phyloP scores from a whole-genome alignment of 305 asterid species.

The Striga hermonthica region DNA sequence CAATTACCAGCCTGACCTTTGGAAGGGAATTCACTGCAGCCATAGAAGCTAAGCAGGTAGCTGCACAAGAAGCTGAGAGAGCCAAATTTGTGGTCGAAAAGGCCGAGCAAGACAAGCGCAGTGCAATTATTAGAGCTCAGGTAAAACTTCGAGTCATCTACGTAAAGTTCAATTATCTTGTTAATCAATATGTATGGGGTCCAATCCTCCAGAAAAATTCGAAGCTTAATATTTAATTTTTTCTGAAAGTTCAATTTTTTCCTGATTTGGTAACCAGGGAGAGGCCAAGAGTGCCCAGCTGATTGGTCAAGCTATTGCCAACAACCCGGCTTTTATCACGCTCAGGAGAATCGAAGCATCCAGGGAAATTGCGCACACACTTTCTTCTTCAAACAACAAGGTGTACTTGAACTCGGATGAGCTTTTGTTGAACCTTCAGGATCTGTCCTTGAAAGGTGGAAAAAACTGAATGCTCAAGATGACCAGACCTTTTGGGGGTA shows the following conservation, averaged over 20 bases:
- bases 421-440: constrained; percentile 69
- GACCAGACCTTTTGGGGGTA: neutral
- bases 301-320: constrained; percentile 52
- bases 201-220: too few species aligned
- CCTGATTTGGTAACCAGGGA: constrained; percentile 43
- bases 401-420: constrained; percentile 59
- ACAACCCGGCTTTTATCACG: constrained; percentile 55
- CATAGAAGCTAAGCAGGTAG: constrained; percentile 94
- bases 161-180: too few species aligned
- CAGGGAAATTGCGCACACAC: constrained; percentile 43
- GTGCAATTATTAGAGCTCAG: constrained; percentile 96
- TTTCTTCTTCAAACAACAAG: constrained; percentile 53
- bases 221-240: too few species aligned
- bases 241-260: neutral
- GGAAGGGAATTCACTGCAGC: constrained; percentile 94
- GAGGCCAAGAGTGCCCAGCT: constrained; percentile 70
- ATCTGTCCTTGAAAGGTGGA: constrained; percentile 29
- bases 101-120: constrained; percentile 92
- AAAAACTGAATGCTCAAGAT: constrained; percentile 30
- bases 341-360: constrained; percentile 57
- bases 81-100: constrained; percentile 94
- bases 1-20: constrained; percentile 78
- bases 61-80: constrained; percentile 98
- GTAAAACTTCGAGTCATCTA: constrained; percentile 30
- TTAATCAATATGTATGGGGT: too few species aligned